A percentile compares a stretch with the other conserved stretches of the same genome.
These are phyloP conservation scores for Clarireedia hainanense DNA, from an alignment of 2,329 filamentous ascomycete genomes.

Conservation along the genomic window DNA sequence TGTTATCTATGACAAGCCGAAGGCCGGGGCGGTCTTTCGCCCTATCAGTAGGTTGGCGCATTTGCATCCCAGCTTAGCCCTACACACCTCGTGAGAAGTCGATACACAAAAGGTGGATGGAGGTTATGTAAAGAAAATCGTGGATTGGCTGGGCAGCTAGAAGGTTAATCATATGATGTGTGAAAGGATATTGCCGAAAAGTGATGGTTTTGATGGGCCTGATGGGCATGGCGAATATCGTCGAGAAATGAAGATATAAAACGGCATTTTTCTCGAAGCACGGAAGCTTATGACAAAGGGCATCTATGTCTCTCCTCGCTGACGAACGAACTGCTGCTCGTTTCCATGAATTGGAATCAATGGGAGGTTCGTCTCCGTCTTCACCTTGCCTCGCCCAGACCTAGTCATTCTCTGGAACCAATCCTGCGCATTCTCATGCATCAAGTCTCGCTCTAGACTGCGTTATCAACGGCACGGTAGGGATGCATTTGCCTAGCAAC, in stretches of 20 bases:
- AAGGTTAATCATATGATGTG: neutral
- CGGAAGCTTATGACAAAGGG: neutral
- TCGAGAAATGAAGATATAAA: neutral
- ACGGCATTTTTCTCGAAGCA: neutral
- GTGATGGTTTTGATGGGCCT: neutral
- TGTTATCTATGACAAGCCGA: no score
- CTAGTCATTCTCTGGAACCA: no score
- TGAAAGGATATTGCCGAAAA: neutral
- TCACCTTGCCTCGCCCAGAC: no score
- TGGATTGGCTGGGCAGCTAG: neutral
- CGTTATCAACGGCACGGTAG: no score
- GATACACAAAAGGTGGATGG: neutral
- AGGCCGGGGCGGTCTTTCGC: no score
- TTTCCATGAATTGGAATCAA: no score
- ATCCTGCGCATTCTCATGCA: no score
- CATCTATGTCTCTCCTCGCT: neutral
- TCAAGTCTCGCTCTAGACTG: no score
- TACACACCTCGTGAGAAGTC: neutral
- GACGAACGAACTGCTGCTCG: neutral
- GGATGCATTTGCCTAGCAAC: no score
- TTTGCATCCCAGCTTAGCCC: slow-evolving; percentile 4
- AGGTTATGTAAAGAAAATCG: slow-evolving; percentile 6
- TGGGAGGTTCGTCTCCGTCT: no score
- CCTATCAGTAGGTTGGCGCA: slow-evolving; percentile 7
- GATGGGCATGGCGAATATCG: neutral